These are phyloP conservation scores for Adiantum capillusveneris DNA, from an alignment of 75 land plant genomes.

Conservation along the genomic window DNA sequence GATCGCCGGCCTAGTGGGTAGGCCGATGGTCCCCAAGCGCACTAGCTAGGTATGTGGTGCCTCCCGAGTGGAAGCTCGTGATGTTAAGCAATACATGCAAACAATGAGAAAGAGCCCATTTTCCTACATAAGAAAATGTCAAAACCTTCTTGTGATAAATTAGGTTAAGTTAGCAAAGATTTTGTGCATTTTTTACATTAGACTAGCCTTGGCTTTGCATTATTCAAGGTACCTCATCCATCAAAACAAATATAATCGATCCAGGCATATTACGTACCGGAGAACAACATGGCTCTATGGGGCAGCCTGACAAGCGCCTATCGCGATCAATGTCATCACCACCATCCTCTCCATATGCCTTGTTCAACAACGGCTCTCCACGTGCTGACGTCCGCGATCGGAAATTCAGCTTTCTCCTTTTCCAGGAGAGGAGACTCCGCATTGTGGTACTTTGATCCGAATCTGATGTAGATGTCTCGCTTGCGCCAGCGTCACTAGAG, in stretches of 20 bases:
- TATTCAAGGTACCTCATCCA: no score
- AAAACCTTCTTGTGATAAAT: no score
- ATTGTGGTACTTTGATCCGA: slow-evolving; percentile 20
- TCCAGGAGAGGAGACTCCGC: slow-evolving; percentile 30
- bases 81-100: no score
- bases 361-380: slow-evolving; percentile 29
- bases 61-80: no score
- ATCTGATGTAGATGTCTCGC: slow-evolving; percentile 31
- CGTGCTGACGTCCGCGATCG: slow-evolving; percentile 14
- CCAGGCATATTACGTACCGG: slow-evolving; percentile 3
- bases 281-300: slow-evolving; percentile 8
- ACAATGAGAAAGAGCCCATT: no score
- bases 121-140: no score
- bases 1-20: no score
- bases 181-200: no score
- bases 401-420: slow-evolving; percentile 21
- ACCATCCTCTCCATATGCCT: slow-evolving; percentile 25
- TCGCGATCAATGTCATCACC: slow-evolving; percentile 30
- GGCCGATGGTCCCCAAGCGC: no score
- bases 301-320: slow-evolving; percentile 21
- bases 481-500: not conserved
- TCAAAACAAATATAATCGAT: not conserved
- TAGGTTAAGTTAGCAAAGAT: no score
- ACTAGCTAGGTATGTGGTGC: no score
- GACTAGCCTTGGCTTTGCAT: no score